Conservation (phyloP, 257 asterid genomes). For the Thymus quinquecostatus region DNA sequence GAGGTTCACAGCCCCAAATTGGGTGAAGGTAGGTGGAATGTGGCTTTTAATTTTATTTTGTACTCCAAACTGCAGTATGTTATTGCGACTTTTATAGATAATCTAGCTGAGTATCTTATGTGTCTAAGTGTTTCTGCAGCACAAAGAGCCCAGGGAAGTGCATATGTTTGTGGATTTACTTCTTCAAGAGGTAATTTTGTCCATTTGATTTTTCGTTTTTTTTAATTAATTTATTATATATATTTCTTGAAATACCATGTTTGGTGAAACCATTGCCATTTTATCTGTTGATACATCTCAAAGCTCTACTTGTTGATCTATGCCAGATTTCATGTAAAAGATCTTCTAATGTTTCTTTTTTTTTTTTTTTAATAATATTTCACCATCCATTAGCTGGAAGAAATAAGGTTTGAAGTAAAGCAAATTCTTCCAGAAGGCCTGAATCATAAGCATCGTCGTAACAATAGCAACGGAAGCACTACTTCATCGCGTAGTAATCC, state of each 20-base stretch:
- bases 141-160: conserved; percentile 98
- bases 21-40: conserved; percentile 76
- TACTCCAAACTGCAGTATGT: too few species aligned
- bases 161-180: conserved; percentile 97
- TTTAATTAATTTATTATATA: too few species aligned
- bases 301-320: conserved; percentile 4
- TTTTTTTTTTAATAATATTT: conserved; percentile 5
- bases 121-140: conserved; percentile 49
- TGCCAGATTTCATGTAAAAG: neutral
- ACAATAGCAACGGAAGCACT: conserved; percentile 92
- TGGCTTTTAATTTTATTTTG: conserved; percentile 6
- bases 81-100: conserved; percentile 20
- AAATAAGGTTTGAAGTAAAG: conserved; percentile 62
- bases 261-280: conserved; percentile 1
- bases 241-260: conserved; percentile 7
- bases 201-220: neutral
- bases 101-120: conserved; percentile 24
- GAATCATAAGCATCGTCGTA: conserved; percentile 73
- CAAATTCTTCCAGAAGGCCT: conserved; percentile 81
- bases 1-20: conserved; percentile 93
- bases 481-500: conserved; percentile 95
- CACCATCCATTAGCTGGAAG: conserved; percentile 51
- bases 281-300: conserved; percentile 11
- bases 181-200: conserved; percentile 73
- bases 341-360: conserved; percentile 26